phyloP scores from a whole-genome alignment of 169 alveolate species.

The Theileria orientalis region DNA sequence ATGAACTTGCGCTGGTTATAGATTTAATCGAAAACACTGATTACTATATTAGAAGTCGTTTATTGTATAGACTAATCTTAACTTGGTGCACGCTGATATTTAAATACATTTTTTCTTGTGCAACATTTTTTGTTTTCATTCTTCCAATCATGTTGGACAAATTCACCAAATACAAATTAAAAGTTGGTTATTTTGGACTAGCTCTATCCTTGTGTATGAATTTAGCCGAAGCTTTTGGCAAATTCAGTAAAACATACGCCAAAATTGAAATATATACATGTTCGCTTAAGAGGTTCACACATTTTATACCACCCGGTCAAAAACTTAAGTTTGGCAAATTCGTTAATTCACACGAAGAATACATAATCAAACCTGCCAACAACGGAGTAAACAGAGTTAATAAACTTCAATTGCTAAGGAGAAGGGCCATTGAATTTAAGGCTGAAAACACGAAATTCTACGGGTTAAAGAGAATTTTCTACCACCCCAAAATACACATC shows the following conservation, averaged over 20 bases:
- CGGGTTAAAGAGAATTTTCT: not conserved
- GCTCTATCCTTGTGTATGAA: not conserved
- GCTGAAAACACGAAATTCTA: not conserved
- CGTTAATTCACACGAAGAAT: constrained; percentile 10
- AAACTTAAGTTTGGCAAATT: constrained; percentile 1
- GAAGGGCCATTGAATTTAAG: too few species aligned
- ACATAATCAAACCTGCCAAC: not conserved
- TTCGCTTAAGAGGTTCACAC: not conserved
- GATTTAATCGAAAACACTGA: constrained; percentile 18
- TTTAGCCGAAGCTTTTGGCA: not conserved
- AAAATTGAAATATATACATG: not conserved
- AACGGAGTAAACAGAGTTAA: not conserved
- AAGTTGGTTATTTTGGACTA: too few species aligned
- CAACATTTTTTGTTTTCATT: not conserved
- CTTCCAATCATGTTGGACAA: not conserved
- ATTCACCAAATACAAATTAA: too few species aligned
- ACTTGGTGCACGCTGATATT: not conserved
- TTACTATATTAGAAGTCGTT: constrained; percentile 6
- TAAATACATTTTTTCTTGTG: not conserved
- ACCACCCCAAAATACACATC: too few species aligned
- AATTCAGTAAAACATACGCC: not conserved
- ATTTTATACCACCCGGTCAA: constrained; percentile 5
- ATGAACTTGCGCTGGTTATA: constrained; percentile 14
- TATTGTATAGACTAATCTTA: not conserved
- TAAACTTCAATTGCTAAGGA: not conserved